Evolutionary conservation across 2,329 filamentous ascomycete species (phyloP).

Genomic region (Gnomoniopsis smithogilvyi): DNA sequence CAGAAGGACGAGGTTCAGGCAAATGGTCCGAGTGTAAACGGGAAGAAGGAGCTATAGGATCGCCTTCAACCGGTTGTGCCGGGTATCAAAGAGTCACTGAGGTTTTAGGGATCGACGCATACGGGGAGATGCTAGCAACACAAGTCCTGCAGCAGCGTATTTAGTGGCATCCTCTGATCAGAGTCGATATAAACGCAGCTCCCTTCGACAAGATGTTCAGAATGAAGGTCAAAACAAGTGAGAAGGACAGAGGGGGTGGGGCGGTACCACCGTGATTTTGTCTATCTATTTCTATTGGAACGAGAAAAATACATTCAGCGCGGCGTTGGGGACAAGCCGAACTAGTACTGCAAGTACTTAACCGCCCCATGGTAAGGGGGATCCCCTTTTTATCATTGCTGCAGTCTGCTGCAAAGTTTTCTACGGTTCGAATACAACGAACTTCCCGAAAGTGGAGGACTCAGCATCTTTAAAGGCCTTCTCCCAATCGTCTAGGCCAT

Average conservation of each 20-base stretch:
- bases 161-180: background rate
- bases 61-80: background rate
- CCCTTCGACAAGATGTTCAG: no score
- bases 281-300: no score
- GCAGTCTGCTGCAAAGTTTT: no score
- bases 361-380: background rate
- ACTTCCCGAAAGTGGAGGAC: no score
- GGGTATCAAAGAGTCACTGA: background rate
- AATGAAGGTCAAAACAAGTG: no score
- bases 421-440: no score
- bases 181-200: no score
- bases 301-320: background rate
- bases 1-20: constrained; percentile 13
- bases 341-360: background rate
- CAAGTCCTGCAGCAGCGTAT: background rate
- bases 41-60: constrained; percentile 25
- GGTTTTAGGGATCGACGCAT: background rate
- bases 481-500: no score
- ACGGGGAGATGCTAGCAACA: background rate
- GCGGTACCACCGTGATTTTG: no score
- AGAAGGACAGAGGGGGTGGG: no score
- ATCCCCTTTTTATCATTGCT: no score
- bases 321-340: background rate
- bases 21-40: constrained; percentile 25
- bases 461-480: no score